phyloP scores from a whole-genome alignment of 192 early-diverging fungal genomes.

The Entomortierella lignicola region DNA sequence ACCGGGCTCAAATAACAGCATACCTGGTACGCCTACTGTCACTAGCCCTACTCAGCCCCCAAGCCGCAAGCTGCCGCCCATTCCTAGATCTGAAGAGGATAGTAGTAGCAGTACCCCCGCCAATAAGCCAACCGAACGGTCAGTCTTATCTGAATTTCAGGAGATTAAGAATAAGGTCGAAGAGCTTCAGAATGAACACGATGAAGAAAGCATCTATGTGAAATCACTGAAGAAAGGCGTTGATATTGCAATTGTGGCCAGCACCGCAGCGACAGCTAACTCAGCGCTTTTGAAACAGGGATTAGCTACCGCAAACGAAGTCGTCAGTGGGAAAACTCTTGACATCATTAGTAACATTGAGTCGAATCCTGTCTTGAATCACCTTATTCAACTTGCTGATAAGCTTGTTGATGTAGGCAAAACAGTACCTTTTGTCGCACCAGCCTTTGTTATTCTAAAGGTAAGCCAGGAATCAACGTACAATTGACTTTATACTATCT shows the following conservation, averaged over 20 bases:
- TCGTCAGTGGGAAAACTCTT: background rate
- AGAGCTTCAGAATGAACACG: background rate
- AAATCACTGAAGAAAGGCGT: constrained; percentile 16
- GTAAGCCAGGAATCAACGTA: constrained; percentile 9
- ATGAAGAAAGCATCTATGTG: background rate
- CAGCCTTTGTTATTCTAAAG: constrained; percentile 63
- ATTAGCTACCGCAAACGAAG: constrained; percentile 11
- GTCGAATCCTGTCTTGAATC: constrained; percentile 32
- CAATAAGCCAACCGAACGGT: background rate
- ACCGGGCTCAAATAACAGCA: background rate
- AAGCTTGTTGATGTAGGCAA: constrained; percentile 58
- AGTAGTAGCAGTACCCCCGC: background rate
- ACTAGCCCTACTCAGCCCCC: constrained; percentile 35
- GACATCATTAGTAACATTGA: constrained; percentile 26
- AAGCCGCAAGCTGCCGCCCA: constrained; percentile 32
- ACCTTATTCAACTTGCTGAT: constrained; percentile 53
- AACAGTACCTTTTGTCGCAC: constrained; percentile 61
- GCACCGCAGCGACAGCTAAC: constrained; percentile 1
- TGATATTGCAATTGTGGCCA: constrained; percentile 9
- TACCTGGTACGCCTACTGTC: background rate
- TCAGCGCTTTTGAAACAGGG: constrained; percentile 9
- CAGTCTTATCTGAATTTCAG: constrained; percentile 14
- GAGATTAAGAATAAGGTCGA: constrained; percentile 23
- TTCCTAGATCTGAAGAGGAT: background rate
- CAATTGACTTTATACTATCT: background rate